Percentiles rank a stretch among this genome's conserved stretches.
These are phyloP conservation scores for Candida pseudofarinosa DNA, from an alignment of 805 yeast genomes.

Conservation along the genomic window DNA sequence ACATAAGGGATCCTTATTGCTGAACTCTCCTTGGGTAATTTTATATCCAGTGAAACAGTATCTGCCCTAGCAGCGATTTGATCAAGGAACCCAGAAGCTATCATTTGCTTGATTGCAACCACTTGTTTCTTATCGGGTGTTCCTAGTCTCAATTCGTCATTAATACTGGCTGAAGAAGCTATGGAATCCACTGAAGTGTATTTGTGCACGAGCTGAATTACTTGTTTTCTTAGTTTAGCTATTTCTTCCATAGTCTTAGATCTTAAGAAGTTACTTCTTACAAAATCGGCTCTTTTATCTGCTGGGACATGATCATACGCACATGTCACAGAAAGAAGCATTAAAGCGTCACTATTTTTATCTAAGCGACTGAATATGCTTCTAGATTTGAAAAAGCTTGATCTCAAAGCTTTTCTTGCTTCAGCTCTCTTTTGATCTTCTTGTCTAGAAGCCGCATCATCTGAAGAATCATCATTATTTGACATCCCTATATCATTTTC, in stretches of 20 bases:
- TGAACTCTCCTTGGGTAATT: conserved; percentile 52
- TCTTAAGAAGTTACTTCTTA: conserved; percentile 63
- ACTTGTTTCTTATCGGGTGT: conserved; percentile 70
- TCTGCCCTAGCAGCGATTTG: conserved; percentile 87
- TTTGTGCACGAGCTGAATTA: conserved; percentile 67
- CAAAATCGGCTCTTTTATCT: conserved; percentile 43
- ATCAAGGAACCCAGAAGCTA: conserved; percentile 89
- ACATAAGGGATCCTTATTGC: conserved; percentile 62
- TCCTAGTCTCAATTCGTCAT: conserved; percentile 47
- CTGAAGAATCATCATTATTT: conserved; percentile 19
- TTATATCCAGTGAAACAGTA: conserved; percentile 57
- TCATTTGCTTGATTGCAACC: conserved; percentile 81
- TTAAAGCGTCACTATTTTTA: conserved; percentile 68
- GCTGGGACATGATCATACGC: conserved; percentile 74
- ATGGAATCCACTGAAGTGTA: conserved; percentile 59
- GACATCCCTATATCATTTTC: conserved; percentile 70
- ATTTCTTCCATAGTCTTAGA: conserved; percentile 84
- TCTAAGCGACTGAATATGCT: conserved; percentile 65
- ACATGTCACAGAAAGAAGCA: conserved; percentile 75
- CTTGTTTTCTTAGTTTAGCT: conserved; percentile 71
- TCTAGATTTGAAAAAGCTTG: conserved; percentile 56
- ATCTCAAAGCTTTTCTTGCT: conserved; percentile 36
- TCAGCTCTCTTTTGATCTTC: conserved; percentile 39
- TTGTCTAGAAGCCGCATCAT: conserved; percentile 33
- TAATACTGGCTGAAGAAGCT: conserved; percentile 40